These are phyloP conservation scores for Fusarium nisikadoi DNA, from an alignment of 2,329 filamentous ascomycete genomes.

Conservation along the genomic window DNA sequence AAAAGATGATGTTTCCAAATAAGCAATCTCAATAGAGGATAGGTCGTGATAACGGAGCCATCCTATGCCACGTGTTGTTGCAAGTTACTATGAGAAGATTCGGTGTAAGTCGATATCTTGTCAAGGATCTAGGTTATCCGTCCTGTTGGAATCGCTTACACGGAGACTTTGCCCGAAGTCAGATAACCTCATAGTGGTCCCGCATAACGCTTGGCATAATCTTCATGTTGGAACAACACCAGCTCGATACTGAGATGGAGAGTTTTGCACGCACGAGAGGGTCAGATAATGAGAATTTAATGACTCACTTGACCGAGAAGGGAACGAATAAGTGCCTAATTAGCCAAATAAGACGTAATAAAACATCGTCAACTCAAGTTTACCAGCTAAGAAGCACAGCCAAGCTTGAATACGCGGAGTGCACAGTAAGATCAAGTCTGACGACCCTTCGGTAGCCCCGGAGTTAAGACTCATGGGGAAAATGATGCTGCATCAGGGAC, in stretches of 20 bases:
- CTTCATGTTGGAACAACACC: background rate
- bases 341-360: conserved; percentile 12
- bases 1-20: background rate
- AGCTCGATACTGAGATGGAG: background rate
- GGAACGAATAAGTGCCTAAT: background rate
- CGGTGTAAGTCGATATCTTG: background rate
- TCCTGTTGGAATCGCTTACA: conserved; percentile 6
- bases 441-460: conserved; percentile 30
- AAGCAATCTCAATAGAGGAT: background rate
- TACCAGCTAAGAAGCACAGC: background rate
- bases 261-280: background rate
- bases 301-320: conserved; percentile 18
- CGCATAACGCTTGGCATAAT: conserved; percentile 32
- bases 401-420: conserved; percentile 3
- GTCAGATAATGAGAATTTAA: background rate
- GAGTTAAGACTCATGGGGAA: conserved; percentile 32
- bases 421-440: conserved; percentile 28
- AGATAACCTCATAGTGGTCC: conserved; percentile 5
- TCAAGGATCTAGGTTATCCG: conserved; percentile 9
- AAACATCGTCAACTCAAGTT: conserved; percentile 7
- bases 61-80: conserved; percentile 6
- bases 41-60: conserved; percentile 3
- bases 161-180: background rate
- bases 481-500: background rate
- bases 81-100: background rate